Evolutionary conservation across 2,329 filamentous ascomycete genomes (phyloP), one percentile per base, ranked within the genome.

Genomic region (Fusarium citri): DNA sequence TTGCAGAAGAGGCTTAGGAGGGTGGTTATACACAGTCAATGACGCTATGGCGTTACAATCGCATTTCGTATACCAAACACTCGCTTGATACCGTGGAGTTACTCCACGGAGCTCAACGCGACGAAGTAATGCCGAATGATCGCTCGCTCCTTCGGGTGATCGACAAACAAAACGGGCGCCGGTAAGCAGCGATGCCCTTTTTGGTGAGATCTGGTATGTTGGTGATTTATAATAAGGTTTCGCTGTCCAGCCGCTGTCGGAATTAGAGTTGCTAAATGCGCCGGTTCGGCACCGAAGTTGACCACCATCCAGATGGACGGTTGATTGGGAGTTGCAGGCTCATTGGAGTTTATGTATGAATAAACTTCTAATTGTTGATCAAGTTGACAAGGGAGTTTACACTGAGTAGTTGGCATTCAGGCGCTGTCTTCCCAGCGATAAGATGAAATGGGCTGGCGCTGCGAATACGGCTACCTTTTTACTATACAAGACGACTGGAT

Each of bases 21-120:
- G 28, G 15, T 34, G 23, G n/a, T 22, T 53, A 53, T 55, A 55
- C 37, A 55, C 22, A 55, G 20, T 48, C 53, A 22, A 48, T 55
- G 53, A 55, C 53, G 53, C 10, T 25, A 47, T 48, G 28, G 41
- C 53, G 43, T 34, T 10, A 47, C 22, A 18, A 25, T 26, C 10
- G 14, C 41, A 20, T 8, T 31, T 16, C 14, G 22, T 20, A 48
- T 8, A 25, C 11, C 5, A 22, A 5, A 8, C 14, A 25, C 3
- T 11, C 15, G 14, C 25, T 16, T 14, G 42, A 37, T 20, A 41
- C 28, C 22, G 23, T 34, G 20, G 41, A 31, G 20, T 12, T n/a
- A 5, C 16, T 26, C 42, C 41, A 47, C 22, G 53, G 28, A 23
- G 18, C 18, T 22, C n/a, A 28, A 5, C 34, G 23, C 23, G 48